Percentiles rank a stretch among this genome's conserved stretches.
These are phyloP conservation scores for Aspergillus novoparasiticus DNA, from an alignment of 2,329 filamentous ascomycete genomes.

Conservation along the genomic window DNA sequence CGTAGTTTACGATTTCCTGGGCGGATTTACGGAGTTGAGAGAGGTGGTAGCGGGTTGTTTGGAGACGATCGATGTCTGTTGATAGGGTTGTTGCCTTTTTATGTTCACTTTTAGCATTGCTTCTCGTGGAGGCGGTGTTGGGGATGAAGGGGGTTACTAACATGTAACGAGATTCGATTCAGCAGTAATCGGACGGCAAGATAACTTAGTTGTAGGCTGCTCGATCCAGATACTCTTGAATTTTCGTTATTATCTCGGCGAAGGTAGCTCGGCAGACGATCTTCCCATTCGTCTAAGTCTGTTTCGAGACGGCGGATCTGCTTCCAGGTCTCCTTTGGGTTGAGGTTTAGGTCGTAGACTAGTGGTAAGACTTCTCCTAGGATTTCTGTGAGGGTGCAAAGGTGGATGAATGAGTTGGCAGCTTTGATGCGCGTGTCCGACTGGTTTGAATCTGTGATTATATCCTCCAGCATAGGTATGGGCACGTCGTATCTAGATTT, in stretches of 20 bases:
- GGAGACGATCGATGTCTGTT: slow-evolving; percentile 29
- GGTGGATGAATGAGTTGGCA: slow-evolving; percentile 12
- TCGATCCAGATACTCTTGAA: slow-evolving; percentile 45
- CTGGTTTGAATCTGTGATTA: slow-evolving; percentile 11
- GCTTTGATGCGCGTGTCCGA: slow-evolving; percentile 16
- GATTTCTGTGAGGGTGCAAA: slow-evolving; percentile 48
- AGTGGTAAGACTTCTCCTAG: slow-evolving; percentile 33
- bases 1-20: slow-evolving; percentile 25
- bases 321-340: slow-evolving; percentile 22
- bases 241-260: slow-evolving; percentile 32
- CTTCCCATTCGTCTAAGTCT: slow-evolving; percentile 47
- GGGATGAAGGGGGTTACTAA: background rate
- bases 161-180: slow-evolving; percentile 41
- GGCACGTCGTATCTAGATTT: slow-evolving; percentile 51
- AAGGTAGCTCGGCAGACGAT: slow-evolving; percentile 32
- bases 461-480: slow-evolving; percentile 29
- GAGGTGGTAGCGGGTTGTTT: slow-evolving; percentile 22
- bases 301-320: slow-evolving; percentile 37
- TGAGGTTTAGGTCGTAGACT: slow-evolving; percentile 33
- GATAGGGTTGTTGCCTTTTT: slow-evolving; percentile 30
- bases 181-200: slow-evolving; percentile 50
- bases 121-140: background rate
- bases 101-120: background rate
- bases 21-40: slow-evolving; percentile 27
- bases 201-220: slow-evolving; percentile 54